phyloP scores from a whole-genome alignment of 768 basidiomycete genomes.

The Brasilioporus rufonigricans region DNA sequence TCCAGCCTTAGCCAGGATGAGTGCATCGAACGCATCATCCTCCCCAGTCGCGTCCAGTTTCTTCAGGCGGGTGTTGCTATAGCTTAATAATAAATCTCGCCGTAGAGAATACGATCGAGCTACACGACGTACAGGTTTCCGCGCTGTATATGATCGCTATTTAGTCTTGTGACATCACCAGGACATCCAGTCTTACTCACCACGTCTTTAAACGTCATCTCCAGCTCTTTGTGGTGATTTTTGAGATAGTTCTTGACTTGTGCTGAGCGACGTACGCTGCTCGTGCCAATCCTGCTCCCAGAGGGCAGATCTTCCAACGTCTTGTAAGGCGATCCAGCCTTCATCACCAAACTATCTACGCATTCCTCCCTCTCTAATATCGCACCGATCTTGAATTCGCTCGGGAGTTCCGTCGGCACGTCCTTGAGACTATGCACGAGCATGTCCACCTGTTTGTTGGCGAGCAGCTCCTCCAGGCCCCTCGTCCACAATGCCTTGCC shows the following conservation, averaged over 20 bases:
- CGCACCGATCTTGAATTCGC: conserved; percentile 81
- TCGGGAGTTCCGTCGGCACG: conserved; percentile 83
- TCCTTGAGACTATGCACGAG: conserved; percentile 94
- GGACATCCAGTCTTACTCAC: conserved; percentile 48
- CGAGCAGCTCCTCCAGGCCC: conserved; percentile 86
- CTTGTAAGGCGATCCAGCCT: conserved; percentile 66
- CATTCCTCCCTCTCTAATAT: conserved; percentile 87
- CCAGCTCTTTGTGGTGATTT: conserved; percentile 27
- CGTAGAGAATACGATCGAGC: background rate
- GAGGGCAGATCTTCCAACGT: conserved; percentile 78
- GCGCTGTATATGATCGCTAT: conserved; percentile 44
- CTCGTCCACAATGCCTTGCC: conserved; percentile 97
- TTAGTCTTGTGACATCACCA: background rate
- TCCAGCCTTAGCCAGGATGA: conserved; percentile 93
- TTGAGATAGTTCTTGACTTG: conserved; percentile 82
- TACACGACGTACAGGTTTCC: conserved; percentile 73
- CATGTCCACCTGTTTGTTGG: conserved; percentile 75
- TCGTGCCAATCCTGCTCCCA: conserved; percentile 92
- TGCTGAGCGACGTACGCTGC: conserved; percentile 89
- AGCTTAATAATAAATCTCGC: conserved; percentile 6
- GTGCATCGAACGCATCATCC: conserved; percentile 75
- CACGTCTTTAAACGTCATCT: conserved; percentile 78
- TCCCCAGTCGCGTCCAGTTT: conserved; percentile 78
- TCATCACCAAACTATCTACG: conserved; percentile 85
- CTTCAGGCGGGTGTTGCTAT: conserved; percentile 81